Evolutionary conservation across 176 grass and related monocot species (phyloP), one percentile per base, ranked within the genome.

Genomic region (Ensete ventricosum): DNA sequence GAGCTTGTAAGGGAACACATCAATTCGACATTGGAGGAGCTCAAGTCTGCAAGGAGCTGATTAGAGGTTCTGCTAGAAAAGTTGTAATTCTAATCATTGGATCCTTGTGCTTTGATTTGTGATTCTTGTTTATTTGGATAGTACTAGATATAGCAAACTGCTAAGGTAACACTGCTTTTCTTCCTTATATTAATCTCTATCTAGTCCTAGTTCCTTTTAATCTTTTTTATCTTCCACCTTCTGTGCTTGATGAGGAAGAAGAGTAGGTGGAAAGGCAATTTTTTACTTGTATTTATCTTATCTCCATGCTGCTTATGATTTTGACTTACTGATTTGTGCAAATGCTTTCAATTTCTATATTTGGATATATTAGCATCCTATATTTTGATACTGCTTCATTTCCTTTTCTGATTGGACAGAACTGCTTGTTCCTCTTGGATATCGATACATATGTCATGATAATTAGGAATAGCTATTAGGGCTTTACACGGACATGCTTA

Each of bases 1-100:
- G 90, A 92, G 67, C 90, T 93, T 74, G 81, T 97, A 50, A 84
- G 85, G 71, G 88, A 93, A 43, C 90, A 90, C 78, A 83, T 84
- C 10, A 84, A 81, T 55, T 83, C 80, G 50, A 85, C 82, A 43
- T 73, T 97, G 76, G 81, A 88, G 77, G 90, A 97, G 51, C 93
- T 97, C 62, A 88, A 83, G 57, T 84, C 86, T 50, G n/a, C 74
- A 25, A 19, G 51, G 21, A 55, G 71, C 71, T 73, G 71, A 73
- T 73, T 5, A 14, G 71, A 73, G 71, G 52, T 73, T 73, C 71
- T 73, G 23, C 66, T 48, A 69, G 16, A 66, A 66, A 27, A 4
- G 16, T n/a, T 69, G 67, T 69, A 50, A 69, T 19, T 69, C n/a
- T 26, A 26, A 17, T 69, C 34, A 16, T 8, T 20, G 14, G 34